Percentiles rank a stretch among this genome's conserved stretches.
Evolutionary conservation across 371 early-diverging fungal species (phyloP).

Genomic region (Choanephora cucurbitarum): DNA sequence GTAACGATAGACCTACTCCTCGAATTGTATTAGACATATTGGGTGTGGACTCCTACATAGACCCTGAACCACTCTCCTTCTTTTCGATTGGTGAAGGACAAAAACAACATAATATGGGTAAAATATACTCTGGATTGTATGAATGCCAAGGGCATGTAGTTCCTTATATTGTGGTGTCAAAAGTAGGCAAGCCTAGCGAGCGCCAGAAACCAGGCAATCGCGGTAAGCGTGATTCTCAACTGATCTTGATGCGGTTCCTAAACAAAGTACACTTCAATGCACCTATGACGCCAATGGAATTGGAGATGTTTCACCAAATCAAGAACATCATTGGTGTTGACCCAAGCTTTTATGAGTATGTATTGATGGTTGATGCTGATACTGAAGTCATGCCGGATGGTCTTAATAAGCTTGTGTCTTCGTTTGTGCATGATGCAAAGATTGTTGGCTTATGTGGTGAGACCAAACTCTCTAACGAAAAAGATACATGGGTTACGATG

Average conservation of each 20-base stretch:
- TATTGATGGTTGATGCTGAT: slow-evolving; percentile 69
- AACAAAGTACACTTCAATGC: slow-evolving; percentile 71
- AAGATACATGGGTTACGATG: slow-evolving; percentile 88
- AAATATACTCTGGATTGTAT: slow-evolving; percentile 97
- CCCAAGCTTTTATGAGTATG: slow-evolving; percentile 69
- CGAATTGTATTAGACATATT: slow-evolving; percentile 93
- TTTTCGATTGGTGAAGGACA: slow-evolving; percentile 85
- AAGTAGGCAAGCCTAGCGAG: slow-evolving; percentile 82
- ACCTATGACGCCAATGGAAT: slow-evolving; percentile 84
- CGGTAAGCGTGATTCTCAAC: slow-evolving; percentile 84
- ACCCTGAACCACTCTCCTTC: slow-evolving; percentile 88
- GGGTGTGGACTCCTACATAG: slow-evolving; percentile 76
- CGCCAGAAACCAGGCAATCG: slow-evolving; percentile 77
- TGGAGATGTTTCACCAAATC: slow-evolving; percentile 89
- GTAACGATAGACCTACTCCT: slow-evolving; percentile 96
- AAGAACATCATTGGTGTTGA: slow-evolving; percentile 85
- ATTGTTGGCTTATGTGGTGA: slow-evolving; percentile 88
- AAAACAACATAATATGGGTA: slow-evolving; percentile 92
- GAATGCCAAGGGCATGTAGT: slow-evolving; percentile 83
- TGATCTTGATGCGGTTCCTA: slow-evolving; percentile 79
- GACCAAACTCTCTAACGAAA: slow-evolving; percentile 80
- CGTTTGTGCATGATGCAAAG: slow-evolving; percentile 72
- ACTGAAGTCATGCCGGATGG: slow-evolving; percentile 70
- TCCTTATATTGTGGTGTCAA: slow-evolving; percentile 93
- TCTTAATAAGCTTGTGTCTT: slow-evolving; percentile 66